Evolutionary conservation across 768 basidiomycete genomes (phyloP).

Genomic region (Panaeolus cyanescens): DNA sequence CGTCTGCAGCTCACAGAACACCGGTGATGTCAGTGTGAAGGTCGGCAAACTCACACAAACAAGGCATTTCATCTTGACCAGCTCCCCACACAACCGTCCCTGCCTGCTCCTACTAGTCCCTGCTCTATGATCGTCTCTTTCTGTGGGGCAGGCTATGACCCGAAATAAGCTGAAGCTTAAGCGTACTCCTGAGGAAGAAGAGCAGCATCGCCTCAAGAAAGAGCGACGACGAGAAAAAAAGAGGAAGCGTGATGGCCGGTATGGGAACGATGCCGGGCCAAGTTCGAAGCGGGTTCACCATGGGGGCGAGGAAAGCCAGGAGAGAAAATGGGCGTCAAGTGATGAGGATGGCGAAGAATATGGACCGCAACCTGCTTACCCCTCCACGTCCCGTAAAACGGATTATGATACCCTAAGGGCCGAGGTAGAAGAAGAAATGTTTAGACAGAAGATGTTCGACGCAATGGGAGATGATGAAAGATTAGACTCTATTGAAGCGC

Average conservation of each 20-base stretch:
- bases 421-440: constrained; percentile 64
- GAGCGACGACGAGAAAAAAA: constrained; percentile 32
- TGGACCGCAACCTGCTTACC: constrained; percentile 21
- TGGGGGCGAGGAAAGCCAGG: constrained; percentile 21
- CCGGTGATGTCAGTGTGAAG: background rate
- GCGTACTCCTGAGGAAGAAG: constrained; percentile 62
- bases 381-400: constrained; percentile 23
- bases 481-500: constrained; percentile 61
- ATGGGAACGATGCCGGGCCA: constrained; percentile 16
- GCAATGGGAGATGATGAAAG: constrained; percentile 76
- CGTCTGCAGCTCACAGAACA: too few species aligned
- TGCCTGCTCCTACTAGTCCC: too few species aligned
- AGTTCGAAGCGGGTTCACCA: constrained; percentile 27
- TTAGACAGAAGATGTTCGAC: constrained; percentile 72
- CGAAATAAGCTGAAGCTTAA: constrained; percentile 65
- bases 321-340: constrained; percentile 53
- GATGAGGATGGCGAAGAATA: constrained; percentile 38
- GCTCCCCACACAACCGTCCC: constrained; percentile 3
- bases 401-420: constrained; percentile 52
- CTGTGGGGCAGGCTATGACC: constrained; percentile 8
- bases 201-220: constrained; percentile 40
- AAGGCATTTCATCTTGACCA: background rate
- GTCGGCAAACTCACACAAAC: background rate
- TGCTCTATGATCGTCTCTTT: background rate
- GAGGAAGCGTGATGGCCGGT: constrained; percentile 18